Conservation (phyloP, 2,329 filamentous ascomycete species). For the Pyricularia pennisetigena region DNA sequence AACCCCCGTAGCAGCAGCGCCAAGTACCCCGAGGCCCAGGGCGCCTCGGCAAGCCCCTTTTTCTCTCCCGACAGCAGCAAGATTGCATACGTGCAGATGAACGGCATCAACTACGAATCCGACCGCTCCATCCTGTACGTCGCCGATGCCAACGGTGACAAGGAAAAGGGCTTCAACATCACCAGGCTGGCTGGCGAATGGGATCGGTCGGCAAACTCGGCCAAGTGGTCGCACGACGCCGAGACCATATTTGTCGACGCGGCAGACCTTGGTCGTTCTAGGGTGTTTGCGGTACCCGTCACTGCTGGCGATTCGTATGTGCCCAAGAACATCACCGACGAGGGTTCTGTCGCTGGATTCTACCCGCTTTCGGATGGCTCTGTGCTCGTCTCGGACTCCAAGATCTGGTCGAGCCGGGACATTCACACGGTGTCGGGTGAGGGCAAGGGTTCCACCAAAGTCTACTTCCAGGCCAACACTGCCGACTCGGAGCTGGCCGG, state of each 20-base stretch:
- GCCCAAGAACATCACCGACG: slow-evolving; percentile 22
- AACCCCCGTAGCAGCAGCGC: slow-evolving; percentile 19
- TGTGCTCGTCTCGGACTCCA: slow-evolving; percentile 21
- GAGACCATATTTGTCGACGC: slow-evolving; percentile 19
- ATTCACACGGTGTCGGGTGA: slow-evolving; percentile 18
- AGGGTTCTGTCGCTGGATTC: slow-evolving; percentile 19
- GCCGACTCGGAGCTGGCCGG: slow-evolving; percentile 23
- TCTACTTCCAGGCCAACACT: slow-evolving; percentile 23
- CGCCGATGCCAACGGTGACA: slow-evolving; percentile 13
- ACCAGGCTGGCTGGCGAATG: slow-evolving; percentile 19
- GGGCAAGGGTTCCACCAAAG: slow-evolving; percentile 15
- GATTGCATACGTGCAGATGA: slow-evolving; percentile 53
- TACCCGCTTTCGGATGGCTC: slow-evolving; percentile 17
- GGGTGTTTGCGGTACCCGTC: slow-evolving; percentile 21
- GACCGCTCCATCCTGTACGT: slow-evolving; percentile 24
- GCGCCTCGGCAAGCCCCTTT: slow-evolving; percentile 22
- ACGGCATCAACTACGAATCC: slow-evolving; percentile 46
- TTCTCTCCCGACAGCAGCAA: slow-evolving; percentile 49
- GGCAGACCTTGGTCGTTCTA: slow-evolving; percentile 18
- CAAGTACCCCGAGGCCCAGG: slow-evolving; percentile 20
- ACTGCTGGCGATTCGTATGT: slow-evolving; percentile 13
- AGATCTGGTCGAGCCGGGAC: slow-evolving; percentile 24
- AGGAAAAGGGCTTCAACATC: slow-evolving; percentile 37
- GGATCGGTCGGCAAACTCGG: slow-evolving; percentile 18
- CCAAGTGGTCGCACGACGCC: slow-evolving; percentile 14